Conservation (phyloP, 139 green algal species). For the Coelastrella sp. region DNA sequence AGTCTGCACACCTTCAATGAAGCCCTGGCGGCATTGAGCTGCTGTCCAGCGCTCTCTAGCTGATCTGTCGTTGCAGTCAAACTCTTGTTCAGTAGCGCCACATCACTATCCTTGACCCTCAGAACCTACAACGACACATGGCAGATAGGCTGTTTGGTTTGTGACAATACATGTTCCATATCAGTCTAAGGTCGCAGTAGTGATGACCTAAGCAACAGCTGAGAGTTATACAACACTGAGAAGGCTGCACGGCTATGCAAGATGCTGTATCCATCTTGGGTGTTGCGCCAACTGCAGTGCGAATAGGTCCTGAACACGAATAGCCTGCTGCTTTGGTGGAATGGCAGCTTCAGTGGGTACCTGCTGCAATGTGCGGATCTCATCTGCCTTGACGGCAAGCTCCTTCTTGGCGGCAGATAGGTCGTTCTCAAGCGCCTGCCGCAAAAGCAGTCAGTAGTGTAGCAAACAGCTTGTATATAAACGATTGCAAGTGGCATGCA, state of each 20-base stretch:
- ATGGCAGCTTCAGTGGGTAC: background rate
- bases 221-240: too few species aligned
- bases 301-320: background rate
- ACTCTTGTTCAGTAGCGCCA: slow-evolving; percentile 28
- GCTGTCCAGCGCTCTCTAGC: background rate
- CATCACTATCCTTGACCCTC: slow-evolving; percentile 36
- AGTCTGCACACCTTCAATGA: slow-evolving; percentile 6
- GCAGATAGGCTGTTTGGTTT: background rate
- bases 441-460: background rate
- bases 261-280: too few species aligned
- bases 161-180: too few species aligned
- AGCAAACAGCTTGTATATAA: too few species aligned
- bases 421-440: slow-evolving; percentile 36
- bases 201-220: too few species aligned
- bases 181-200: too few species aligned
- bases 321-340: background rate
- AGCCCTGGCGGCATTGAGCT: background rate
- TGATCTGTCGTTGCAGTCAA: background rate
- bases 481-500: too few species aligned
- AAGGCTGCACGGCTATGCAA: too few species aligned
- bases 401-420: slow-evolving; percentile 35
- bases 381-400: slow-evolving; percentile 22
- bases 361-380: slow-evolving; percentile 39
- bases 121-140: slow-evolving; percentile 17
- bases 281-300: too few species aligned